Evolutionary conservation across 257 asterid genomes (phyloP).

Genomic region (Leonotis leonurus): DNA sequence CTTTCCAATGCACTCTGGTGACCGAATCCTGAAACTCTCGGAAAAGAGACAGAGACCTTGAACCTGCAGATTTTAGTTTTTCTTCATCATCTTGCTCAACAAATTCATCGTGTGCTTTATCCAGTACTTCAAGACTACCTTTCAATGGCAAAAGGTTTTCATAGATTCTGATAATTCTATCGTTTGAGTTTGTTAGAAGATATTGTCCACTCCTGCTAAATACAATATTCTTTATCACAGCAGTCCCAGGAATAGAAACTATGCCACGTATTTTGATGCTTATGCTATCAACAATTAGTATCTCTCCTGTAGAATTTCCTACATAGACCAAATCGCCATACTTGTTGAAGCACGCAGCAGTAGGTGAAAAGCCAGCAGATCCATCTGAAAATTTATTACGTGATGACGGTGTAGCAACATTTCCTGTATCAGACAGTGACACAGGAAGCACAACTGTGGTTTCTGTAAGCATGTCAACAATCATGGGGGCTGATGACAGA

Average conservation of each 20-base stretch:
- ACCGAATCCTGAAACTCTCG: slow-evolving; percentile 85
- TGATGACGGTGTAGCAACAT: slow-evolving; percentile 39
- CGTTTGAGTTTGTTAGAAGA: slow-evolving; percentile 81
- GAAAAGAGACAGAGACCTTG: slow-evolving; percentile 50
- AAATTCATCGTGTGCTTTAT: slow-evolving; percentile 23
- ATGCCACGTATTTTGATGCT: slow-evolving; percentile 43
- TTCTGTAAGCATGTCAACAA: slow-evolving; percentile 51
- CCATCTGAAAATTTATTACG: slow-evolving; percentile 75
- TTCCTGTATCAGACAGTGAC: slow-evolving; percentile 48
- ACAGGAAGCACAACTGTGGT: slow-evolving; percentile 60
- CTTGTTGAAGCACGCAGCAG: slow-evolving; percentile 85
- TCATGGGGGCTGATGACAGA: slow-evolving; percentile 83
- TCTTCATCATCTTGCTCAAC: slow-evolving; percentile 52
- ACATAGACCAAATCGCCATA: slow-evolving; percentile 68
- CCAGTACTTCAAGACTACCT: slow-evolving; percentile 42
- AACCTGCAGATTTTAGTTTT: slow-evolving; percentile 62
- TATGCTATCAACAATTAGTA: slow-evolving; percentile 58
- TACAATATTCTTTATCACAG: slow-evolving; percentile 73
- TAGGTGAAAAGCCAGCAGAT: slow-evolving; percentile 73
- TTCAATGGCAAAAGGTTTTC: slow-evolving; percentile 72
- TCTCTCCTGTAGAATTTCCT: slow-evolving; percentile 89
- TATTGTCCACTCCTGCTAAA: slow-evolving; percentile 77
- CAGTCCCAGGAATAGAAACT: slow-evolving; percentile 55
- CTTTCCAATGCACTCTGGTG: slow-evolving; percentile 90
- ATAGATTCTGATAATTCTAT: slow-evolving; percentile 68